Base-by-base conservation (phyloP, 2,329 filamentous ascomycete genomes). In the Sporothrix humicola region DNA sequence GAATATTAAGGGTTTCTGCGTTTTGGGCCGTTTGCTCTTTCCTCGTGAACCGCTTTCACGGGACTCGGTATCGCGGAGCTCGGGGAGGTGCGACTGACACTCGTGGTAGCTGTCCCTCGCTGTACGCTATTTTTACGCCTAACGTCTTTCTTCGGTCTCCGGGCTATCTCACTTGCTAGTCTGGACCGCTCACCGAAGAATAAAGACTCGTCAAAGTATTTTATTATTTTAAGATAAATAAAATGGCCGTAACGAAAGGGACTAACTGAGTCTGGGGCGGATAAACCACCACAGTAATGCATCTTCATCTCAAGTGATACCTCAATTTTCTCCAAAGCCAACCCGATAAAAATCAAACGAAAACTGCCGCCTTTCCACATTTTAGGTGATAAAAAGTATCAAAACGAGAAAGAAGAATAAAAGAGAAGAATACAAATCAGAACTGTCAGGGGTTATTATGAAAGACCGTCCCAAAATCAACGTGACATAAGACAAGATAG, bases 51-150 rank as follows among this genome's bases (percentile, higher is more conserved):
- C 31, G 8, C 31, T 37, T 68, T 68, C 23, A 17, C 65, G 65
- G 65, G 23, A 68, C 44, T 68, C 65, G 65, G 65, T n/a, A 23
- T 68, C 65, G 65, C 65, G 65, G 65, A 68, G 65, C 65, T 68
- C 65, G 65, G 65, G 46, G 65, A 48, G 61, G 61, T 66, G 58
- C 58, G 15, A 44, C 58, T 61, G 58, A 8, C 31, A 61, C 58
- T 61, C 31, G 58, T 42, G 26, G 58, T 10, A 17, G 56, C 9
- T 42, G 31, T 42, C n/a, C 58, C 31, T 42, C 58, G 31, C n/a
- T 42, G 58, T 42, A 46, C 42, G 42, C 61, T 48, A 65, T 15
- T 46, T 42, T 46, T n/a, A 58, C 3, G 23, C 23, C 23, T 42
- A 10, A 61, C 31, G 26, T 31, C 31, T 42, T 42, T 61, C 26